Conservation (phyloP, 1,284 basidiomycete species). For the Pseudomicrostroma phylloplanum region DNA sequence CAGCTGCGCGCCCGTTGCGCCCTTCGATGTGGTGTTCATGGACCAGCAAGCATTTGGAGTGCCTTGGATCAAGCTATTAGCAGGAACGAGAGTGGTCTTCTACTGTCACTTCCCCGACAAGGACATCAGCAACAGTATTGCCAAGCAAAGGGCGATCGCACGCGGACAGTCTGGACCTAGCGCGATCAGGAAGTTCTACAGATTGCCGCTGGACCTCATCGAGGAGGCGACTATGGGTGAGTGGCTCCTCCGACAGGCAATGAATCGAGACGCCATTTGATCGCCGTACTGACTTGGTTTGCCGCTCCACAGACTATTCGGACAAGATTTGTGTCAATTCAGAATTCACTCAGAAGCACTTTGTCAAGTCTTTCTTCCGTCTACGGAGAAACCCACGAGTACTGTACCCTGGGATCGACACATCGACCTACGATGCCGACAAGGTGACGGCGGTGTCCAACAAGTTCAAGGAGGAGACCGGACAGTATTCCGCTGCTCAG, state of each 20-base stretch:
- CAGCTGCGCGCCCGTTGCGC: slow-evolving; percentile 45
- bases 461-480: slow-evolving; percentile 55
- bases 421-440: slow-evolving; percentile 16
- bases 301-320: slow-evolving; percentile 61
- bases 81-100: slow-evolving; percentile 75
- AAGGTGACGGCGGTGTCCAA: slow-evolving; percentile 22
- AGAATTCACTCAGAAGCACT: slow-evolving; percentile 64
- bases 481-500: neutral
- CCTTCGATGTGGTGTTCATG: slow-evolving; percentile 77
- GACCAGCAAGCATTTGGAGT: slow-evolving; percentile 90
- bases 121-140: slow-evolving; percentile 60
- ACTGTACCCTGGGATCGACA: slow-evolving; percentile 78
- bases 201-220: slow-evolving; percentile 79
- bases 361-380: slow-evolving; percentile 68
- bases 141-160: slow-evolving; percentile 34
- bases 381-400: slow-evolving; percentile 64
- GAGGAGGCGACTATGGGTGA: slow-evolving; percentile 84
- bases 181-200: slow-evolving; percentile 56
- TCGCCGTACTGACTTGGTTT: neutral
- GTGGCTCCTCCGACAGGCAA: slow-evolving; percentile 32
- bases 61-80: slow-evolving; percentile 68
- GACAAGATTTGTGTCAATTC: slow-evolving; percentile 91
- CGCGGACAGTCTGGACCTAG: slow-evolving; percentile 45
- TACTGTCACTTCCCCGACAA: slow-evolving; percentile 92
- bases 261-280: neutral